These are phyloP conservation scores for Saccharomycopsis sp. DNA, from an alignment of 805 yeast species.

Conservation along the genomic window DNA sequence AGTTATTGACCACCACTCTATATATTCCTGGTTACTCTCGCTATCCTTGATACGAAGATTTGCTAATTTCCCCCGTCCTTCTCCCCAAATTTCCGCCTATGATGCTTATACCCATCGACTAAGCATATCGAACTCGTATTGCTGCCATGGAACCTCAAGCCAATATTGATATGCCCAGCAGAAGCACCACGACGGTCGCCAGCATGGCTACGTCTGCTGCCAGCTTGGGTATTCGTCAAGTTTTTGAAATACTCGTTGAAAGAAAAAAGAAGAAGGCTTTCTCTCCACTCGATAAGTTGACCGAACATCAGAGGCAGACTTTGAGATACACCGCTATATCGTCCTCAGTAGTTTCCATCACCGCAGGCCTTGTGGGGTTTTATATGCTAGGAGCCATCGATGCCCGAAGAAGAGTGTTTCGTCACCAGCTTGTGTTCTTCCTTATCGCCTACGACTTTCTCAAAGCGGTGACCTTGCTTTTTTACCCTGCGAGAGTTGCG, in stretches of 20 bases:
- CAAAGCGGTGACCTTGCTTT: slow-evolving; percentile 60
- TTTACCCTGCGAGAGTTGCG: slow-evolving; percentile 59
- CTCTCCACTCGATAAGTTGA: slow-evolving; percentile 15
- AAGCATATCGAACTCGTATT: neutral
- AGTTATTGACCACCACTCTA: too few species aligned
- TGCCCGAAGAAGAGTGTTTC: slow-evolving; percentile 52
- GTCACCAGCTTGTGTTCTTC: slow-evolving; percentile 64
- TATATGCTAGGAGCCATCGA: slow-evolving; percentile 59
- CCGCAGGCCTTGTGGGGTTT: slow-evolving; percentile 52
- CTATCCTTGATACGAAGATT: too few species aligned
- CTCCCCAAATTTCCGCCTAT: too few species aligned
- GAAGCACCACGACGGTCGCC: too few species aligned
- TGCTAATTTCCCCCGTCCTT: too few species aligned
- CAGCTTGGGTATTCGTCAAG: neutral
- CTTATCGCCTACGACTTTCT: slow-evolving; percentile 67
- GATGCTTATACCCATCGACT: neutral
- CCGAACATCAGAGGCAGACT: slow-evolving; percentile 8
- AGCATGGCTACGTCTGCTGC: neutral
- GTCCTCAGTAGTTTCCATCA: slow-evolving; percentile 43
- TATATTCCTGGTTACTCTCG: too few species aligned
- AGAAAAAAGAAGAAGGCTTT: neutral
- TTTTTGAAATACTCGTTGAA: neutral
- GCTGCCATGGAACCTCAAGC: neutral
- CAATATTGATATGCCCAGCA: neutral
- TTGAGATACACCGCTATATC: slow-evolving; percentile 34